Evolutionary conservation across 2,329 filamentous ascomycete species (phyloP).

Genomic region (Biscogniauxia mediterranea): DNA sequence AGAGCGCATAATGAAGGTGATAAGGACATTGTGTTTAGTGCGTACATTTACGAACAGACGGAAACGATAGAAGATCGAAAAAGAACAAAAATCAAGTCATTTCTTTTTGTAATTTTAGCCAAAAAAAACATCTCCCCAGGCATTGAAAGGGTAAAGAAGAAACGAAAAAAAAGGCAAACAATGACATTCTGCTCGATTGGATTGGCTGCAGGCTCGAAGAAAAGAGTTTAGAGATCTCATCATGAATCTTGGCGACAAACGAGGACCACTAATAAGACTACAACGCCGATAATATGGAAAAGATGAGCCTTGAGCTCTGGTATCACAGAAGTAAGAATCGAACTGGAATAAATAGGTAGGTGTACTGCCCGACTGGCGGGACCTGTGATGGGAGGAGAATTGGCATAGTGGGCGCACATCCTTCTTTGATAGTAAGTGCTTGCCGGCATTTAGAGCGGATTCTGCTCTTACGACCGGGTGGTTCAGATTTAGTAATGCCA

Average conservation of each 20-base stretch:
- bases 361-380: background rate
- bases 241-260: background rate
- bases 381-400: background rate
- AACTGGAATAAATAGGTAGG: background rate
- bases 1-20: background rate
- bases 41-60: background rate
- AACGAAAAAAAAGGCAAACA: background rate
- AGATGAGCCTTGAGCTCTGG: background rate
- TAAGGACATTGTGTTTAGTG: background rate
- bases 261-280: background rate
- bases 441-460: background rate
- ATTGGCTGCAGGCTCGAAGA: background rate
- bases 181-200: background rate
- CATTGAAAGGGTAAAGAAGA: background rate
- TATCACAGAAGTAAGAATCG: background rate
- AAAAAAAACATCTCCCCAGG: no score
- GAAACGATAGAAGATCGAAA: background rate
- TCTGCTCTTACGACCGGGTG: background rate
- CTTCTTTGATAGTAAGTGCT: background rate
- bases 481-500: constrained; percentile 43
- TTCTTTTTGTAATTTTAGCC: background rate
- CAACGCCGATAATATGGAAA: background rate
- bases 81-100: background rate
- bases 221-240: background rate
- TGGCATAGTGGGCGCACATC: background rate